A percentile compares a stretch with the other conserved stretches of the same genome.
Conservation (phyloP, 208 protist species). For the Endotrypanum monterogeii region DNA sequence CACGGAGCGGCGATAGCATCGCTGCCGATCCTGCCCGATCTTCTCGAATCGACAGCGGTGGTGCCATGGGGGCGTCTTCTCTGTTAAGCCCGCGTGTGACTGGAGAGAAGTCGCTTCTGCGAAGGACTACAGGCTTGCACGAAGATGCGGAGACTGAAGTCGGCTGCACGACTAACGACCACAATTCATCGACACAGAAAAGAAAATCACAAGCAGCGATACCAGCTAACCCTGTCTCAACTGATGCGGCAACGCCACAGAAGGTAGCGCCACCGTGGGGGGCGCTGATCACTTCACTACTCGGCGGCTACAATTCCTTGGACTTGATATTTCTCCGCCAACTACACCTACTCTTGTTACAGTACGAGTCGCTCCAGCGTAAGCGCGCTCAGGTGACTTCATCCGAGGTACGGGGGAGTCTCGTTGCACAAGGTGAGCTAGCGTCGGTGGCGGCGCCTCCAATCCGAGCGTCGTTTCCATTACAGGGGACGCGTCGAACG, state of each 20-base stretch:
- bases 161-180: not conserved
- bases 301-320: conserved; percentile 15
- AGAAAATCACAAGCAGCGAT: not conserved
- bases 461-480: not conserved
- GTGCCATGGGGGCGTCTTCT: not conserved
- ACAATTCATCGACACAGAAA: not conserved
- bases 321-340: conserved; percentile 18
- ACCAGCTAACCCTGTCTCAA: not conserved
- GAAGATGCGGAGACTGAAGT: not conserved
- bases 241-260: not conserved
- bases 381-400: not conserved
- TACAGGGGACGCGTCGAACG: not conserved
- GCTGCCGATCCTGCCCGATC: not conserved
- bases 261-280: conserved; percentile 7
- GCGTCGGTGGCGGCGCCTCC: not conserved
- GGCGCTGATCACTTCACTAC: conserved; percentile 2
- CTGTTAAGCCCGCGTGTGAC: not conserved
- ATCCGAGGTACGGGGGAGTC: not conserved
- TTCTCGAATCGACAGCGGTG: not conserved
- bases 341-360: conserved; percentile 22
- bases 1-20: not conserved
- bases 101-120: not conserved
- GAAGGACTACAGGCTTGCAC: not conserved
- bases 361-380: conserved; percentile 5
- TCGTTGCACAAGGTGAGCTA: not conserved